Percentiles rank a stretch among this genome's conserved stretches.
Conservation (phyloP, 768 basidiomycete genomes). For the Panaeolus cyanescens region DNA sequence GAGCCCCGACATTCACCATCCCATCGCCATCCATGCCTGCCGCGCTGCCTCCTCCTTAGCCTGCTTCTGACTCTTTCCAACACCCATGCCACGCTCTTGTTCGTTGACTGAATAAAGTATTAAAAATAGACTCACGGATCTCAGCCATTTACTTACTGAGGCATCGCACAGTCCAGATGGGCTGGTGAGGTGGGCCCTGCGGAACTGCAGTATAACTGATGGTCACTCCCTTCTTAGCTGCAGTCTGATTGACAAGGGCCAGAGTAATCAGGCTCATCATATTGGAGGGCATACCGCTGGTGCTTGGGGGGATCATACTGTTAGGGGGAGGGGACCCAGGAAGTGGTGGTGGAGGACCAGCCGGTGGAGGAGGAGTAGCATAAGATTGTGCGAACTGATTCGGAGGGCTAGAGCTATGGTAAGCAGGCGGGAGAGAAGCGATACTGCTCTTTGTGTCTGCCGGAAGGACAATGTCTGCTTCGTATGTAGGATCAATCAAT, state of each 20-base stretch:
- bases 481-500: conserved; percentile 49
- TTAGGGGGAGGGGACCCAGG: conserved; percentile 36
- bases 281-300: conserved; percentile 8
- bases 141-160: conserved; percentile 37
- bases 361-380: conserved; percentile 16
- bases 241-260: conserved; percentile 55
- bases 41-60: conserved; percentile 73
- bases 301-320: conserved; percentile 7
- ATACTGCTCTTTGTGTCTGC: neutral
- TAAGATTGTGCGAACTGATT: neutral
- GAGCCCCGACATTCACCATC: conserved; percentile 45
- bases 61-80: conserved; percentile 61
- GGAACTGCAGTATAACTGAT: conserved; percentile 52
- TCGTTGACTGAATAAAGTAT: conserved; percentile 45
- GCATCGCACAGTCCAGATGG: conserved; percentile 59
- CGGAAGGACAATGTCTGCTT: conserved; percentile 18
- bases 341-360: conserved; percentile 21
- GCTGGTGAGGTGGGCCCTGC: conserved; percentile 53
- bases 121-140: neutral
- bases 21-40: conserved; percentile 52
- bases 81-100: conserved; percentile 48
- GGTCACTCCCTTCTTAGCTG: conserved; percentile 42
- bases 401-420: neutral
- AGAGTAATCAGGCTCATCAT: conserved; percentile 36
- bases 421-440: neutral